Evolutionary conservation across 148 eudicot genomes (phyloP).

Genomic region (Silene latifolia): DNA sequence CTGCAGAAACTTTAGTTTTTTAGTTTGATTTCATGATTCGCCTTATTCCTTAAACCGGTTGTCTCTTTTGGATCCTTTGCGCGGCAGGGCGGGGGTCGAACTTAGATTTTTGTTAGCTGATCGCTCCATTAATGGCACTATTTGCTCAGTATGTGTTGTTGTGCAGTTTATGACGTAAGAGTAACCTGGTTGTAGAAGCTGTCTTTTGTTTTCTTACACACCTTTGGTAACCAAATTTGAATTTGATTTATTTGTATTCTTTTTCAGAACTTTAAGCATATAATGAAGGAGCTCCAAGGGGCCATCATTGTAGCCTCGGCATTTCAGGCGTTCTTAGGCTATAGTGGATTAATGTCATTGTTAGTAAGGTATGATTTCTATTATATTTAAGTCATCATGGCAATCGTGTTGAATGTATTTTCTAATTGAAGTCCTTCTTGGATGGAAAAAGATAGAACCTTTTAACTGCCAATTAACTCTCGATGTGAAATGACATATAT

Average conservation of each 20-base stretch:
- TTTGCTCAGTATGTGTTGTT: neutral
- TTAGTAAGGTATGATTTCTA: slow-evolving; percentile 52
- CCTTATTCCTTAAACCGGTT: neutral
- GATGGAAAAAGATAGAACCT: no score
- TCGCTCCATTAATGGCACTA: neutral
- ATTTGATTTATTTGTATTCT: slow-evolving; percentile 5
- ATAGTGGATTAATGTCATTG: slow-evolving; percentile 84
- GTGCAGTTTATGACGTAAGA: neutral
- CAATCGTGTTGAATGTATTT: no score
- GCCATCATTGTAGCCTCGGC: slow-evolving; percentile 86
- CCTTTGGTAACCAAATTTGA: neutral
- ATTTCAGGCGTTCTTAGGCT: slow-evolving; percentile 82
- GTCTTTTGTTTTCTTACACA: neutral
- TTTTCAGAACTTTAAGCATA: slow-evolving; percentile 85
- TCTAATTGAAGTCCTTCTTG: no score
- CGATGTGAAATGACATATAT: no score
- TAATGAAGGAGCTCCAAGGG: slow-evolving; percentile 95
- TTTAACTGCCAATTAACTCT: no score
- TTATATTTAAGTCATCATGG: neutral
- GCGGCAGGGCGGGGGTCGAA: neutral
- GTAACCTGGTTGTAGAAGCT: neutral
- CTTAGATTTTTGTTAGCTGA: neutral
- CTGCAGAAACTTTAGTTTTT: neutral
- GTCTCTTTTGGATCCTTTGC: neutral
- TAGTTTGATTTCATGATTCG: neutral